Conservation (phyloP, 495 filamentous ascomycete species). For the Collariella sp. region DNA sequence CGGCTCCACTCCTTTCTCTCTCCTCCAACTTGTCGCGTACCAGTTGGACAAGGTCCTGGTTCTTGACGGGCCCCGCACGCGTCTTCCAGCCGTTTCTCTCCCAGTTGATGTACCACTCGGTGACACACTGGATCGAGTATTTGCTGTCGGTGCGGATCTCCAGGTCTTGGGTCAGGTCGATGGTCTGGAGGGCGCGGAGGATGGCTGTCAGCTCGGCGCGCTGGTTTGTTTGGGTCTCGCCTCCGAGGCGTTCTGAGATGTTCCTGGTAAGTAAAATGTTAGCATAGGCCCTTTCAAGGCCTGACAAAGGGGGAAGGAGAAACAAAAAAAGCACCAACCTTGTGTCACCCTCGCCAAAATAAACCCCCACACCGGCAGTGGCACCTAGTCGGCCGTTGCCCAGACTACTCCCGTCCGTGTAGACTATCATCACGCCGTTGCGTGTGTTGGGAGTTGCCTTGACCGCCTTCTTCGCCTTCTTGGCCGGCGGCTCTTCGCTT, state of each 20-base stretch:
- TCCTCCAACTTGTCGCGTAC: constrained; percentile 66
- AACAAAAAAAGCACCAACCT: constrained; percentile 45
- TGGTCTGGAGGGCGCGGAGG: constrained; percentile 68
- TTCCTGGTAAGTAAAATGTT: constrained; percentile 40
- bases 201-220: constrained; percentile 89
- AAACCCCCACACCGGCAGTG: constrained; percentile 79
- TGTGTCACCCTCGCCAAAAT: constrained; percentile 62
- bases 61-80: constrained; percentile 64
- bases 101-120: constrained; percentile 76
- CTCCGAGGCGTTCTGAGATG: constrained; percentile 70
- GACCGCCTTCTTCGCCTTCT: constrained; percentile 47
- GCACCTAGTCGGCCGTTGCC: constrained; percentile 68
- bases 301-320: neutral
- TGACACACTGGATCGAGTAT: constrained; percentile 87
- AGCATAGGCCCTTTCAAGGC: neutral
- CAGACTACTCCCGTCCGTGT: constrained; percentile 80
- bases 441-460: neutral
- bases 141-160: constrained; percentile 74
- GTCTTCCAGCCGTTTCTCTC: constrained; percentile 71
- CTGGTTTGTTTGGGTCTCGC: constrained; percentile 79
- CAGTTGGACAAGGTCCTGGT: constrained; percentile 70
- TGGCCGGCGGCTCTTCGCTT: constrained; percentile 39
- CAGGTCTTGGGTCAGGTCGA: constrained; percentile 44
- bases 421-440: constrained; percentile 52
- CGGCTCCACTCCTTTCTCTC: constrained; percentile 49